Evolutionary conservation across 345 rosid species (phyloP).

Genomic region (Camelina neglecta): DNA sequence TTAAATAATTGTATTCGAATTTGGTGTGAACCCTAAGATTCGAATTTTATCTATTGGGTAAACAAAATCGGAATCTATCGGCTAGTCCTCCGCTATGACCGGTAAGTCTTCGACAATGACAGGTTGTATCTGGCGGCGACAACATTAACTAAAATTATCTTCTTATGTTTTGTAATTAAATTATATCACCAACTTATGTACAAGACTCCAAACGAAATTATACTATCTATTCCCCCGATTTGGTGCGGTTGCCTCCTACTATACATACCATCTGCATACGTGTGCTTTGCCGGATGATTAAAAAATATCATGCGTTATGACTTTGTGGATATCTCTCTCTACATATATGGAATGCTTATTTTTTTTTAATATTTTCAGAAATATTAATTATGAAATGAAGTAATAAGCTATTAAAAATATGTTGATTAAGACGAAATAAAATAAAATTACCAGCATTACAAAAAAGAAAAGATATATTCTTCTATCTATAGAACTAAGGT

Average conservation of each 20-base stretch:
- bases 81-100: constrained; percentile 19
- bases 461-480: too few relatives aligned
- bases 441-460: neutral
- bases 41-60: neutral
- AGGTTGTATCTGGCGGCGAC: constrained; percentile 24
- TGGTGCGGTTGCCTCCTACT: neutral
- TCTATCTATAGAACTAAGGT: too few relatives aligned
- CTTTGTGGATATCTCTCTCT: neutral
- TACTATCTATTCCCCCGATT: neutral
- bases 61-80: neutral
- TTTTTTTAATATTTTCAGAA: neutral
- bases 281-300: neutral
- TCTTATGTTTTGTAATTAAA: neutral
- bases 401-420: neutral
- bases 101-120: constrained; percentile 32
- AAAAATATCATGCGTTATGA: too few relatives aligned
- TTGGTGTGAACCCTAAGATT: constrained; percentile 35
- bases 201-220: neutral
- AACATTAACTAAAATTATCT: constrained; percentile 9
- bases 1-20: neutral
- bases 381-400: neutral
- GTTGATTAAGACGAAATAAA: neutral
- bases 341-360: neutral
- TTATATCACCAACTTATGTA: neutral
- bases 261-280: neutral